Percentiles rank a stretch among this genome's conserved stretches.
These are phyloP conservation scores for Ogataea paraovalis DNA, from an alignment of 805 yeast species.

Conservation along the genomic window DNA sequence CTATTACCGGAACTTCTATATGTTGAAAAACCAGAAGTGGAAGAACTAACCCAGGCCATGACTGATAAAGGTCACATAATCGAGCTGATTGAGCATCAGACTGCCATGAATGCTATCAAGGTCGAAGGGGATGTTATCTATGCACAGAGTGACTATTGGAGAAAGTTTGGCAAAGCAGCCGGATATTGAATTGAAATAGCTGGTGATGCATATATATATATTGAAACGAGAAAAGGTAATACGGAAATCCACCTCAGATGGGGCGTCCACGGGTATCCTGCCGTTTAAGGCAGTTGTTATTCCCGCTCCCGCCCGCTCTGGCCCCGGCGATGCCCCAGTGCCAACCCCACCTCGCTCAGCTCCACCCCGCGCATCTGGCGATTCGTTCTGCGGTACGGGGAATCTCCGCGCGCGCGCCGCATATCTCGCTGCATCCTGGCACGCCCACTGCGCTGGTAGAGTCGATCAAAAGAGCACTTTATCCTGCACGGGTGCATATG, in stretches of 20 bases:
- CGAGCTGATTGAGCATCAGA: slow-evolving; percentile 39
- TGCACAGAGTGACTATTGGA: slow-evolving; percentile 89
- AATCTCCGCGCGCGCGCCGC: neutral
- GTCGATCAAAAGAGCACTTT: too few relatives aligned
- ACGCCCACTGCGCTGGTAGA: neutral
- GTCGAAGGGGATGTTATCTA: slow-evolving; percentile 41
- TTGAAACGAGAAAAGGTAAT: too few relatives aligned
- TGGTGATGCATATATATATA: too few relatives aligned
- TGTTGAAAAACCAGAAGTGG: slow-evolving; percentile 53
- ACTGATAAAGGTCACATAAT: slow-evolving; percentile 47
- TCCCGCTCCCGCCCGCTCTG: too few relatives aligned
- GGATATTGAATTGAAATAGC: slow-evolving; percentile 62
- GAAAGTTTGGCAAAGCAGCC: slow-evolving; percentile 73
- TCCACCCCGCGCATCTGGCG: too few relatives aligned
- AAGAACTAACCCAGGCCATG: slow-evolving; percentile 36
- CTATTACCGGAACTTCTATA: slow-evolving; percentile 65
- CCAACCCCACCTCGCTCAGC: too few relatives aligned
- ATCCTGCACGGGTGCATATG: too few relatives aligned
- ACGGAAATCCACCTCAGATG: too few relatives aligned
- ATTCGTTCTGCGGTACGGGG: neutral
- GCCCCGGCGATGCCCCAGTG: too few relatives aligned
- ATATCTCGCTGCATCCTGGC: too few relatives aligned
- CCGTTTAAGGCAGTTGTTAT: too few relatives aligned
- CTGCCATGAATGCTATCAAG: slow-evolving; percentile 56
- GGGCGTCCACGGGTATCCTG: too few relatives aligned